Evolutionary conservation across 116 monocot genomes (phyloP).

Genomic region (Posidonia oceanica): DNA sequence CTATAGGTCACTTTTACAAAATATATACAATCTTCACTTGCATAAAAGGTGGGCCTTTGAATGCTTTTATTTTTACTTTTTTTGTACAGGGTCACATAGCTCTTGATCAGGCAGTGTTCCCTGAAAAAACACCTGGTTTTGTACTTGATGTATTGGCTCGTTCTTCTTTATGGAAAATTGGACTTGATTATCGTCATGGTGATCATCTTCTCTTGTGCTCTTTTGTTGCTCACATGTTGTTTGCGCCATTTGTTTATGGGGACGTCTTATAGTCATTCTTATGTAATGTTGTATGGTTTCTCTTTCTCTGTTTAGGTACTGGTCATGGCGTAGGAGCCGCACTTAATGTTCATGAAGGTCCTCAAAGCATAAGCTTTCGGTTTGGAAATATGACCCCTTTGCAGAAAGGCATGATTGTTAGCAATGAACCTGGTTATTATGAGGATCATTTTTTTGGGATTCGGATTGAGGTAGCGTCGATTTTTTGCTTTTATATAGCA

Average conservation of each 20-base stretch:
- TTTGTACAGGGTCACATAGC: constrained; percentile 80
- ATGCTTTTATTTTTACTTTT: background rate
- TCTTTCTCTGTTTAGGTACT: constrained; percentile 50
- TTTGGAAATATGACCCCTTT: constrained; percentile 85
- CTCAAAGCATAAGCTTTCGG: constrained; percentile 90
- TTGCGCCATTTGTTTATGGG: background rate
- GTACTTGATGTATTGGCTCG: constrained; percentile 87
- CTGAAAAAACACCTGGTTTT: constrained; percentile 91
- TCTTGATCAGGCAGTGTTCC: constrained; percentile 86
- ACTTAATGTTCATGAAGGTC: constrained; percentile 97
- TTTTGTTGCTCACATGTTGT: background rate
- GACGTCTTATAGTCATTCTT: background rate
- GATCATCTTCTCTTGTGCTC: constrained; percentile 1
- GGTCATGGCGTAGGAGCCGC: constrained; percentile 99
- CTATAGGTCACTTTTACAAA: no score
- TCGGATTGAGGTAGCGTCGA: constrained; percentile 66
- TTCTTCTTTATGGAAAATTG: constrained; percentile 86
- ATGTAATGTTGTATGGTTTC: constrained; percentile 1
- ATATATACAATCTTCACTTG: background rate
- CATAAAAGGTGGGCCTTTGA: background rate
- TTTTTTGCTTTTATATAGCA: background rate
- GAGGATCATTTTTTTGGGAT: constrained; percentile 97
- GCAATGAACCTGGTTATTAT: constrained; percentile 97
- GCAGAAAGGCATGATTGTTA: constrained; percentile 88
- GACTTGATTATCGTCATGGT: constrained; percentile 97